Percentiles rank a stretch among this genome's conserved stretches.
phyloP scores from a whole-genome alignment of 2,329 filamentous ascomycete genomes.

The Colletotrichum navitas region DNA sequence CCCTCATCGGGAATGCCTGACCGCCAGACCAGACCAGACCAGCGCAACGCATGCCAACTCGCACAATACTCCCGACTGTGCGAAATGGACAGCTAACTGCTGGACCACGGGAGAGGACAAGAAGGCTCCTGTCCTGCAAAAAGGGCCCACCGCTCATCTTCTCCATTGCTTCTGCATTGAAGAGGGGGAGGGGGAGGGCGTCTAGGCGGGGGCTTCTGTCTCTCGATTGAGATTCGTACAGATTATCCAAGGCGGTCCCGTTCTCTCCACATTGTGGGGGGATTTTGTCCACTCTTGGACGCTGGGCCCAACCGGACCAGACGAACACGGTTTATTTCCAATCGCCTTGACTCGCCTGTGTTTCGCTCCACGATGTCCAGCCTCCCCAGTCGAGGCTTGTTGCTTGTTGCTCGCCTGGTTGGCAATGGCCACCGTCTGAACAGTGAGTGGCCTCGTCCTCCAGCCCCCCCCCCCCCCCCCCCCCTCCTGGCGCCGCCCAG shows the following conservation, averaged over 20 bases:
- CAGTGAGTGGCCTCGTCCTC: conserved; percentile 3
- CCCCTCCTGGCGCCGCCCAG: not conserved
- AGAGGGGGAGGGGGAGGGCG: not conserved
- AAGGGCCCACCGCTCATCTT: conserved; percentile 33
- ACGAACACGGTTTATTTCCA: conserved; percentile 41
- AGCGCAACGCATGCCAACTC: not conserved
- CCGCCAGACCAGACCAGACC: conserved; percentile 14
- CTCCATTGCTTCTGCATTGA: conserved; percentile 36
- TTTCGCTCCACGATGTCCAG: conserved; percentile 23
- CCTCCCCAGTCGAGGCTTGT: conserved; percentile 29
- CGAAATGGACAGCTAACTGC: not conserved
- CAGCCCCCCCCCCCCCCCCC: not conserved
- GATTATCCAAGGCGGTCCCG: conserved; percentile 1
- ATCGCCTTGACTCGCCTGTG: conserved; percentile 33
- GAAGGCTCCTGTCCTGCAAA: not conserved
- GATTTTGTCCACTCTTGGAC: conserved; percentile 17
- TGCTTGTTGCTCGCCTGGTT: conserved; percentile 22
- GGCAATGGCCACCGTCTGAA: conserved; percentile 5
- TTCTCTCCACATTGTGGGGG: conserved; percentile 30
- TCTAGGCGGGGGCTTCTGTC: conserved; percentile 6
- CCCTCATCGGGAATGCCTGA: conserved; percentile 13
- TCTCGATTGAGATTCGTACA: not conserved
- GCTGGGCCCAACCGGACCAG: conserved; percentile 31
- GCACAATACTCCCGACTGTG: not conserved
- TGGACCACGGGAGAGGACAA: not conserved